These are phyloP conservation scores for Thraustochytrium sp. DNA, from an alignment of 352 stramenopile genomes.

Conservation along the genomic window DNA sequence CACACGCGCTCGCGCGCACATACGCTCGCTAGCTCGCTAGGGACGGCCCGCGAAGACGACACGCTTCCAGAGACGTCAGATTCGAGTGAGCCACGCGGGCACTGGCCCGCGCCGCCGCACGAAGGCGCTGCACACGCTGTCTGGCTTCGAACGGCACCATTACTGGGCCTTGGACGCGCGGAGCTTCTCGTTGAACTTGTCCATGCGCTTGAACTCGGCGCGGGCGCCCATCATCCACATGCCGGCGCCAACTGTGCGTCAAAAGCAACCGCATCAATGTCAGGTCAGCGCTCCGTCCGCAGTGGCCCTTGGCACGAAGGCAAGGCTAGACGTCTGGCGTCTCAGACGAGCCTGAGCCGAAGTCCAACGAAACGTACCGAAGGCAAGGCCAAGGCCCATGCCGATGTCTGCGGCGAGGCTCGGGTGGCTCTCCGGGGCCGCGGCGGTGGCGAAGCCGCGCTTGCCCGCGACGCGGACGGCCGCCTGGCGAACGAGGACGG, in stretches of 20 bases:
- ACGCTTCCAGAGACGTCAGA: no score
- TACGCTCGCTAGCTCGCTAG: no score
- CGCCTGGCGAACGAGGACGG: no score
- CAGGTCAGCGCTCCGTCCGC: no score
- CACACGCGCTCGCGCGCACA: no score
- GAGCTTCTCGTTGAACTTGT: conserved; percentile 46
- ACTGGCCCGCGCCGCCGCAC: neutral
- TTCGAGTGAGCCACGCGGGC: no score
- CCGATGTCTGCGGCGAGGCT: neutral
- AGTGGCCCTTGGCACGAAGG: no score
- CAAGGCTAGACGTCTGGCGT: no score
- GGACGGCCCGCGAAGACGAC: no score
- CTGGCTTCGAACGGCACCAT: neutral
- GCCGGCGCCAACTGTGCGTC: conserved; percentile 24
- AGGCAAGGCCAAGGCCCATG: neutral
- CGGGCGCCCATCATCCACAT: conserved; percentile 22
- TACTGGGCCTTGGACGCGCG: conserved; percentile 35
- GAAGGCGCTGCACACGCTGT: neutral
- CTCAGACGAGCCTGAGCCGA: neutral
- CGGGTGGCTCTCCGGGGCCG: neutral
- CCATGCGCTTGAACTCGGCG: conserved; percentile 30
- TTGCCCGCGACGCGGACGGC: neutral
- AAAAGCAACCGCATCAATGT: no score
- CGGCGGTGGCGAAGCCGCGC: neutral
- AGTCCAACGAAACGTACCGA: neutral